Conservation (phyloP, 768 basidiomycete species). For the Clitopilus passeckerianus region DNA sequence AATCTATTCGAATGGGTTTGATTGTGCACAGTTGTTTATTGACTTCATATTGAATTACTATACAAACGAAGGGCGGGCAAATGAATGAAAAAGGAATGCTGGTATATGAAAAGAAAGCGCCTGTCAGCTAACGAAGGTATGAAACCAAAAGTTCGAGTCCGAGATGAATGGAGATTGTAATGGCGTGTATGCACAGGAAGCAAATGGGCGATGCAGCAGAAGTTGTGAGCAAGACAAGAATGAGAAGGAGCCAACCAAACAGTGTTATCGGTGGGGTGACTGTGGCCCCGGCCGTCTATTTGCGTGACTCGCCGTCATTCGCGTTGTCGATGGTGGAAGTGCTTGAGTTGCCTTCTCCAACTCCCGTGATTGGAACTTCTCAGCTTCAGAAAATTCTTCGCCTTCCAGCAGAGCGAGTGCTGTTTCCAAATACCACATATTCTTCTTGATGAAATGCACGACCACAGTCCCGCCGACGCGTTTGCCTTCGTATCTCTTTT, state of each 20-base stretch:
- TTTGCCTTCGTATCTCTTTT: slow-evolving; percentile 55
- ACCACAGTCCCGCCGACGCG: slow-evolving; percentile 91
- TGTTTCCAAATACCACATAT: slow-evolving; percentile 95
- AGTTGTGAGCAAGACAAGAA: not conserved
- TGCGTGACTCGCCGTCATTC: slow-evolving; percentile 4
- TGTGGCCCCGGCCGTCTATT: not conserved
- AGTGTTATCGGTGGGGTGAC: not conserved
- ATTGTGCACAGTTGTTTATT: not conserved
- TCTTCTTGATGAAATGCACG: slow-evolving; percentile 96
- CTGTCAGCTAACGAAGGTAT: not conserved
- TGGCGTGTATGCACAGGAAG: slow-evolving; percentile 1
- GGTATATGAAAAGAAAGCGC: not conserved
- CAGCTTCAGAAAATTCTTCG: slow-evolving; percentile 61
- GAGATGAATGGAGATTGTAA: not conserved
- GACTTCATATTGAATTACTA: not conserved
- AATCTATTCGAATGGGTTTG: too few relatives aligned
- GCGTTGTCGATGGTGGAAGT: slow-evolving; percentile 2
- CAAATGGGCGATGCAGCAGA: not conserved
- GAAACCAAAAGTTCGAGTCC: not conserved
- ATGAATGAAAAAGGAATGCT: not conserved
- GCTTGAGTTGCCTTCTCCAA: slow-evolving; percentile 15
- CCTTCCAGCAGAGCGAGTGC: slow-evolving; percentile 82
- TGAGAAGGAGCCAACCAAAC: not conserved
- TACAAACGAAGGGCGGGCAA: not conserved
- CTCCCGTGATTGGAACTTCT: slow-evolving; percentile 30